Evolutionary conservation across 257 asterid species (phyloP).

Genomic region (Nicotiana otophora): DNA sequence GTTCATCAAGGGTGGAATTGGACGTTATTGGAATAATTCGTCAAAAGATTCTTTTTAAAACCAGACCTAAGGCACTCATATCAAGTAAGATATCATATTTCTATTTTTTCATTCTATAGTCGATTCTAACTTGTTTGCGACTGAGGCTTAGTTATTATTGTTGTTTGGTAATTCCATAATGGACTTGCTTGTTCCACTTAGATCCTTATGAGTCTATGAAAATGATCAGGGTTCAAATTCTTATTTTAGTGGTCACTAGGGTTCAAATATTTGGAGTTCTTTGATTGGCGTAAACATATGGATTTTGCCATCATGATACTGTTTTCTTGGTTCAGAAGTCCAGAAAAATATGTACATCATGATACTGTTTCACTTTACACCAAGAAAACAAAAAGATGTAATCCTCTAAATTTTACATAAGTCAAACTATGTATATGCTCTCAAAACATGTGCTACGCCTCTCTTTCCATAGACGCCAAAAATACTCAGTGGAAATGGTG

Average conservation of each 20-base stretch:
- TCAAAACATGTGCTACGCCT: no score
- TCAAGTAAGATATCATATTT: constrained; percentile 42
- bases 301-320: no score
- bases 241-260: background rate
- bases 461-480: no score
- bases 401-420: no score
- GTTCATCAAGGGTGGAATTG: constrained; percentile 45
- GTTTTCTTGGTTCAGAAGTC: no score
- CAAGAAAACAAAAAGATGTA: no score
- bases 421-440: no score
- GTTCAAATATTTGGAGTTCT: background rate
- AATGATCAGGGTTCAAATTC: background rate
- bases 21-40: constrained; percentile 76
- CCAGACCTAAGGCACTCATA: constrained; percentile 91
- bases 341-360: no score
- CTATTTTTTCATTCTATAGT: background rate
- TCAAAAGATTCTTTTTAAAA: constrained; percentile 71
- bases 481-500: background rate
- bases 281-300: background rate
- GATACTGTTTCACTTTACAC: no score
- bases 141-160: no score
- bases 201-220: background rate
- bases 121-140: no score
- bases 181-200: background rate
- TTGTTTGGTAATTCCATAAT: background rate